Percentiles rank a stretch among this genome's conserved stretches.
Evolutionary conservation across 192 early-diverging fungal species (phyloP).

Genomic region (Mortierella hygrophila): DNA sequence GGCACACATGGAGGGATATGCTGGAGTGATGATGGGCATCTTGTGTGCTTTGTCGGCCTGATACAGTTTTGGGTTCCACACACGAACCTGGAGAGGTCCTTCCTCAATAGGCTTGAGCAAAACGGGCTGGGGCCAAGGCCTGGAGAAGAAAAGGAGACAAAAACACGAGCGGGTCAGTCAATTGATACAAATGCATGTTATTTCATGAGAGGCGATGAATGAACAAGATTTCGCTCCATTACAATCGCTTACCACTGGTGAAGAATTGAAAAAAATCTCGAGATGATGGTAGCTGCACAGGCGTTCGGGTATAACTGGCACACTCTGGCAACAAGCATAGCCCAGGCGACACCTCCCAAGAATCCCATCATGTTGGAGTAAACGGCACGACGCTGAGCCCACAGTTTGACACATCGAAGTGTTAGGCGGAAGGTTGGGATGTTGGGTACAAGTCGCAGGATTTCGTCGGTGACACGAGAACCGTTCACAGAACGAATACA

Average conservation of each 20-base stretch:
- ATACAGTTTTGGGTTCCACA: constrained; percentile 97
- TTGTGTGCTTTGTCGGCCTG: constrained; percentile 82
- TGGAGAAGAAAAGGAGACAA: constrained; percentile 34
- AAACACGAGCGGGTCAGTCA: background rate
- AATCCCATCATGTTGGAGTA: constrained; percentile 99
- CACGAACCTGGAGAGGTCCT: constrained; percentile 86
- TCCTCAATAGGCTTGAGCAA: constrained; percentile 89
- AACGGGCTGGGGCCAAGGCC: constrained; percentile 94
- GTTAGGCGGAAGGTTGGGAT: constrained; percentile 91
- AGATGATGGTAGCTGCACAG: constrained; percentile 86
- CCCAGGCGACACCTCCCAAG: constrained; percentile 99
- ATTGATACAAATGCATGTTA: background rate
- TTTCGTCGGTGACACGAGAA: constrained; percentile 98
- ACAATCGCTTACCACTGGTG: constrained; percentile 74
- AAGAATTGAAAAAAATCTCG: constrained; percentile 91
- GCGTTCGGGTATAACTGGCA: constrained; percentile 98
- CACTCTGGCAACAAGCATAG: constrained; percentile 94
- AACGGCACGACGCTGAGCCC: constrained; percentile 94
- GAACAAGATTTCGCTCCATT: background rate
- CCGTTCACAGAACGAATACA: constrained; percentile 94
- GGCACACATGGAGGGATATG: constrained; percentile 98
- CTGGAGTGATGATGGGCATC: constrained; percentile 99
- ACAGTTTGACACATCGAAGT: constrained; percentile 93
- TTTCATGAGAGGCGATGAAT: background rate
- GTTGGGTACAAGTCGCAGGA: constrained; percentile 93